phyloP scores from a whole-genome alignment of 257 asterid genomes.

The Lithospermum erythrorhizon region DNA sequence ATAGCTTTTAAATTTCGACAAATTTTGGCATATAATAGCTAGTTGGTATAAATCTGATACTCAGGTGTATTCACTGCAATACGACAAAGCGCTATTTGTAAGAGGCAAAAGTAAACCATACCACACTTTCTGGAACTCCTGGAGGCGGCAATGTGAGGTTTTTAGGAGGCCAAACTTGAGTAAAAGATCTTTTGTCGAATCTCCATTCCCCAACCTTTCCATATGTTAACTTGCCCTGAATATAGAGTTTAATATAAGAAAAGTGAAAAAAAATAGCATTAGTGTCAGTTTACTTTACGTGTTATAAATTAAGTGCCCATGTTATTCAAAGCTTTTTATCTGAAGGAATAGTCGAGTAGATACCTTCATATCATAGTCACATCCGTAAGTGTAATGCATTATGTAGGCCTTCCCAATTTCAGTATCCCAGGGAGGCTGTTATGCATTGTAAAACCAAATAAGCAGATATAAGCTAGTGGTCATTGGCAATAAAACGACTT shows the following conservation, averaged over 20 bases:
- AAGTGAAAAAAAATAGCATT: not conserved
- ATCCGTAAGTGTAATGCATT: conserved; percentile 90
- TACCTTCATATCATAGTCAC: conserved; percentile 87
- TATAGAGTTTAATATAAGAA: not conserved
- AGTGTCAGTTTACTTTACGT: not conserved
- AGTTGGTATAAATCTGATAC: not conserved
- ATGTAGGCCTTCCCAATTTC: conserved; percentile 60
- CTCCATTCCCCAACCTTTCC: conserved; percentile 98
- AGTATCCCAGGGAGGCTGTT: conserved; percentile 95
- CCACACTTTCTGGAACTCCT: conserved; percentile 95
- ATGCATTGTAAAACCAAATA: conserved; percentile 6
- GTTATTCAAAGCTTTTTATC: not conserved
- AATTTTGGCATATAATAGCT: not conserved
- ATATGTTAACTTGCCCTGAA: conserved; percentile 73
- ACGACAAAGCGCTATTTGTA: not conserved
- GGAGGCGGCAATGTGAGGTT: conserved; percentile 86
- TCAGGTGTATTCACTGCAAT: not conserved
- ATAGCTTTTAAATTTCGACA: not conserved
- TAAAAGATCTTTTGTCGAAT: conserved; percentile 83
- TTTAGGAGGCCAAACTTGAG: conserved; percentile 55
- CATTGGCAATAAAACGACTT: not conserved
- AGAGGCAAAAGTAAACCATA: conserved; percentile 19
- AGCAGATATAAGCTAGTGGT: conserved; percentile 8
- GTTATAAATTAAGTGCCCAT: not conserved
- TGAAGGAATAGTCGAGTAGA: not conserved